Percentiles rank a stretch among this genome's conserved stretches.
Evolutionary conservation across 1,139 yeast species (phyloP).

Genomic region (Nakaseomyces sp.): DNA sequence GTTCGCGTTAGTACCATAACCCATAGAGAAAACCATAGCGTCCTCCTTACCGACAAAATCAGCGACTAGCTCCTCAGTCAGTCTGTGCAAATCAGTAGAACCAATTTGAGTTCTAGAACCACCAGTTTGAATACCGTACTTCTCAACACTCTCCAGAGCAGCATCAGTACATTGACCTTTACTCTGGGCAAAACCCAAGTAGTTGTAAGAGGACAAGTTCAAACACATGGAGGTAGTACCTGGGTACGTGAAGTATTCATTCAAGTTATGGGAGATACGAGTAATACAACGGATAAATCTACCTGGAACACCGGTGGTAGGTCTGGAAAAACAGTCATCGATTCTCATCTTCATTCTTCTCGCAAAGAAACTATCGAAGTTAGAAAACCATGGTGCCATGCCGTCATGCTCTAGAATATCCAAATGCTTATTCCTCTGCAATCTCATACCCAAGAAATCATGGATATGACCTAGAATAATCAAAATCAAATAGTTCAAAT

Average conservation of each 20-base stretch:
- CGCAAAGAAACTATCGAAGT: conserved; percentile 86
- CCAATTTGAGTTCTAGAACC: conserved; percentile 74
- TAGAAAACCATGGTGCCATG: conserved; percentile 92
- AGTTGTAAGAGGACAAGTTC: conserved; percentile 84
- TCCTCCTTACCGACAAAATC: conserved; percentile 87
- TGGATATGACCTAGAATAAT: conserved; percentile 83
- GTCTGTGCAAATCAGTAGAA: conserved; percentile 62
- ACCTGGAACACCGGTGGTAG: conserved; percentile 96
- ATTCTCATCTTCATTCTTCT: conserved; percentile 85
- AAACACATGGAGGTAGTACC: conserved; percentile 72
- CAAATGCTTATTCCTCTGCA: conserved; percentile 54
- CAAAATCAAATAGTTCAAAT: conserved; percentile 70
- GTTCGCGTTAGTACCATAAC: conserved; percentile 94
- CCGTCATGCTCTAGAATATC: conserved; percentile 77
- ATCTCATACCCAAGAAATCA: conserved; percentile 75
- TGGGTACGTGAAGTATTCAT: conserved; percentile 52
- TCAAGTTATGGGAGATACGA: conserved; percentile 56
- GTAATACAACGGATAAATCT: conserved; percentile 76
- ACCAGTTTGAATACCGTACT: conserved; percentile 70
- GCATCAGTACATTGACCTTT: conserved; percentile 84
- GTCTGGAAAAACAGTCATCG: conserved; percentile 92
- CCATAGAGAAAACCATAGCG: conserved; percentile 80
- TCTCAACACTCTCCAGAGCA: conserved; percentile 52
- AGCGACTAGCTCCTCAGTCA: conserved; percentile 73
- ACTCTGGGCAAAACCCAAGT: conserved; percentile 94